Percentiles rank a stretch among this genome's conserved stretches.
Evolutionary conservation across 1,284 basidiomycete genomes (phyloP).

Genomic region (Prillingera fragicola): DNA sequence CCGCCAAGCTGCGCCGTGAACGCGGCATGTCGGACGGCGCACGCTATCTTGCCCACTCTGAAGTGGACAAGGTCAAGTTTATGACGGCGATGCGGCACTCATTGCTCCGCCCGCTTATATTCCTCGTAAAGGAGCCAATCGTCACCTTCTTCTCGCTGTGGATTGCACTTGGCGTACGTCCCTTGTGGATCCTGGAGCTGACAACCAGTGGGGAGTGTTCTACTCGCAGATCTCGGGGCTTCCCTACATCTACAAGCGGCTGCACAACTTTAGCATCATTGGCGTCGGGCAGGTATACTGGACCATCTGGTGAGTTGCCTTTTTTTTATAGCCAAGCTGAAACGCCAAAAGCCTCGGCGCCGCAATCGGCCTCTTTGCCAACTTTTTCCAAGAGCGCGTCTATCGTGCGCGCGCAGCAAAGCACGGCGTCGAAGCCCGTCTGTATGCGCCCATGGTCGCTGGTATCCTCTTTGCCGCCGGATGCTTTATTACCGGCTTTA

Average conservation of each 20-base stretch:
- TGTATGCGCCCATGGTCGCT: slow-evolving; percentile 63
- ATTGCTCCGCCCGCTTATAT: slow-evolving; percentile 41
- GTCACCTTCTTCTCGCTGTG: slow-evolving; percentile 69
- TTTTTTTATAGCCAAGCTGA: too few relatives aligned
- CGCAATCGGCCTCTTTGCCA: slow-evolving; percentile 56
- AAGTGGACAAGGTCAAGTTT: slow-evolving; percentile 41
- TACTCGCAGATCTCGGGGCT: slow-evolving; percentile 67
- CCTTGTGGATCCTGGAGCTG: background rate
- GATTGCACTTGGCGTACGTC: slow-evolving; percentile 57
- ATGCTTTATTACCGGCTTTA: slow-evolving; percentile 54
- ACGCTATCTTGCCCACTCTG: slow-evolving; percentile 45
- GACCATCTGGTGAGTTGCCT: slow-evolving; percentile 52
- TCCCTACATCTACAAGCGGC: slow-evolving; percentile 56
- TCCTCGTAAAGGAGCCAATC: slow-evolving; percentile 68
- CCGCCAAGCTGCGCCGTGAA: slow-evolving; percentile 32
- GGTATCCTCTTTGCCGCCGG: slow-evolving; percentile 59
- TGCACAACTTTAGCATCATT: slow-evolving; percentile 64
- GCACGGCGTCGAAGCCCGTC: slow-evolving; percentile 65
- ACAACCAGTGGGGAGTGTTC: slow-evolving; percentile 62
- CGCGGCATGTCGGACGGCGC: slow-evolving; percentile 34
- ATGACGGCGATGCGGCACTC: slow-evolving; percentile 32
- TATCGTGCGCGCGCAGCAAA: slow-evolving; percentile 50
- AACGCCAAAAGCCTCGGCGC: slow-evolving; percentile 52
- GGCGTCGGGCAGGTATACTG: slow-evolving; percentile 61
- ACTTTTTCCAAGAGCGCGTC: slow-evolving; percentile 62